Evolutionary conservation across 1,284 basidiomycete species (phyloP).

Genomic region (Austroboletus niveus): DNA sequence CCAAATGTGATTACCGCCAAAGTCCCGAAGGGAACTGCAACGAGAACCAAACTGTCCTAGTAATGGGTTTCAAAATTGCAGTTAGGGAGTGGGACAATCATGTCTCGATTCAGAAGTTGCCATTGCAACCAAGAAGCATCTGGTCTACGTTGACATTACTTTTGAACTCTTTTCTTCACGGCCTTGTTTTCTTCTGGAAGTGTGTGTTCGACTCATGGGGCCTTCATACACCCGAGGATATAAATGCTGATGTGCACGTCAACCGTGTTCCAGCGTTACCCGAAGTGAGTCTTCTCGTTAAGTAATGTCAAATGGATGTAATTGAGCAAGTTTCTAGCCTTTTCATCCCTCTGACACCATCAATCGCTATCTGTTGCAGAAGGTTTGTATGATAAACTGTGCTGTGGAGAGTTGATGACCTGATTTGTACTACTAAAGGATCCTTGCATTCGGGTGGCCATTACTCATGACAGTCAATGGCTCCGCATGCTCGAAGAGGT

Average conservation of each 20-base stretch:
- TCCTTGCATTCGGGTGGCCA: not conserved
- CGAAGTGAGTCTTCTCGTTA: not conserved
- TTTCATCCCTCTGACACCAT: conserved; percentile 5
- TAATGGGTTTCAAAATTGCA: not conserved
- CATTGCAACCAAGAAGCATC: not conserved
- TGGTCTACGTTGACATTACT: not conserved
- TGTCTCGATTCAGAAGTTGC: not conserved
- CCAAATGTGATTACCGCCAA: not conserved
- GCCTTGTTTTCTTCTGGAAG: too few relatives aligned
- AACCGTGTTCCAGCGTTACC: not conserved
- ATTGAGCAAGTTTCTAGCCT: not conserved
- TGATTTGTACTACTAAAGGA: not conserved
- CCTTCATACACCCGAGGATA: not conserved
- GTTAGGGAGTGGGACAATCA: not conserved
- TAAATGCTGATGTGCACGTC: not conserved
- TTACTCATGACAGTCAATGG: not conserved
- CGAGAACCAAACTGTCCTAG: not conserved
- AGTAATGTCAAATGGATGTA: not conserved
- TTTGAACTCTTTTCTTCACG: too few relatives aligned
- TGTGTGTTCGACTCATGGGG: not conserved
- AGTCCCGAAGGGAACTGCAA: not conserved
- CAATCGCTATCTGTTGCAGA: not conserved
- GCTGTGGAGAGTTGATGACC: not conserved
- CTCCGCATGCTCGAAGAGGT: not conserved
- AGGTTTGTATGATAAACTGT: not conserved